phyloP scores from a whole-genome alignment of 371 early-diverging fungal species.

The Mortierella sp. region DNA sequence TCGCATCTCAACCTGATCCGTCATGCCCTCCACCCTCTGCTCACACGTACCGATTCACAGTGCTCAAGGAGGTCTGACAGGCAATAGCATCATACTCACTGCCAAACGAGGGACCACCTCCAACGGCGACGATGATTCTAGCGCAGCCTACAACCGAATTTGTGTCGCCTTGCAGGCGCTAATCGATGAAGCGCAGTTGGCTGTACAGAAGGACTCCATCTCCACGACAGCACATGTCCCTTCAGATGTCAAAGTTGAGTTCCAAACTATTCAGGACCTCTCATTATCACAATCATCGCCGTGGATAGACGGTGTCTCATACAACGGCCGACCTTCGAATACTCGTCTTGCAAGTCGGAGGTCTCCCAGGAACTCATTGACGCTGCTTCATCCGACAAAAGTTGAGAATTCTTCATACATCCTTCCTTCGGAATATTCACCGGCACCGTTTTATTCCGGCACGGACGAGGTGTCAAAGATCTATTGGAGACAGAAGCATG shows the following conservation, averaged over 20 bases:
- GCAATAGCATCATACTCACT: background rate
- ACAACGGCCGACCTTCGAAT: background rate
- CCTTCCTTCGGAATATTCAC: constrained; percentile 2
- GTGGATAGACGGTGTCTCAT: no score
- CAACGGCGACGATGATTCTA: constrained; percentile 22
- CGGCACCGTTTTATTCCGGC: constrained; percentile 18
- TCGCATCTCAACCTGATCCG: background rate
- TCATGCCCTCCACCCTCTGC: background rate
- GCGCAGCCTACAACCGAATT: constrained; percentile 41
- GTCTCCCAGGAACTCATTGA: constrained; percentile 5
- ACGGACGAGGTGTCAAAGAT: constrained; percentile 37
- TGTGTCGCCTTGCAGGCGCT: constrained; percentile 30
- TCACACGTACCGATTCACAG: background rate
- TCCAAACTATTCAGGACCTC: background rate
- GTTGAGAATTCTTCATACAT: background rate
- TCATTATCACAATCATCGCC: background rate
- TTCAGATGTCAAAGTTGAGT: background rate
- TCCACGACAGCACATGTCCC: background rate
- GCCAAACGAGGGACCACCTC: no score
- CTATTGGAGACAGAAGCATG: constrained; percentile 43
- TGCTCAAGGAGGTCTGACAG: no score
- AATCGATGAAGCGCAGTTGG: constrained; percentile 36
- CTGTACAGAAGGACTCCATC: constrained; percentile 28
- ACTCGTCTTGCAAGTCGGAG: background rate
- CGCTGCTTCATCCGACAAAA: constrained; percentile 3